Percentiles rank a stretch among this genome's conserved stretches.
These are phyloP conservation scores for Apiotrichum gamsii DNA, from an alignment of 1,284 basidiomycete genomes.

Conservation along the genomic window DNA sequence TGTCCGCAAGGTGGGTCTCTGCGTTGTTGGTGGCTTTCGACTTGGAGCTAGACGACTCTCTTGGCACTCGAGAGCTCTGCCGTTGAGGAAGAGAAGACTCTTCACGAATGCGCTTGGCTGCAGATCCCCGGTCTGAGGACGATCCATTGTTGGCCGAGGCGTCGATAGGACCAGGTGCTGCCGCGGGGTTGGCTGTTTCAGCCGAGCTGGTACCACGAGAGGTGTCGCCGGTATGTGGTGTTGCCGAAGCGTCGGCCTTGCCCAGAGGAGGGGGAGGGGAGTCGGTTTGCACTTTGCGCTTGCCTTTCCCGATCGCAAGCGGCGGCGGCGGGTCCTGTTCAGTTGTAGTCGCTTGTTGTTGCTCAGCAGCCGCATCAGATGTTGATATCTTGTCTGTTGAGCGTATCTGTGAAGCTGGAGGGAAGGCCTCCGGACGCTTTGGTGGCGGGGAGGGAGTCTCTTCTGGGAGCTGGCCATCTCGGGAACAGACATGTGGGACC, in stretches of 20 bases:
- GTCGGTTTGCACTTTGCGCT: conserved; percentile 18
- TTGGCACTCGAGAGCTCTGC: not conserved
- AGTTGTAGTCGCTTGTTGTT: no score
- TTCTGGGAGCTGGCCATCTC: not conserved
- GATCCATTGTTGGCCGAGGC: not conserved
- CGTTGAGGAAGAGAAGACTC: no score
- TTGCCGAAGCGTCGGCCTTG: no score
- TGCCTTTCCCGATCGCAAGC: conserved; percentile 17
- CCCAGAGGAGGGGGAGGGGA: not conserved
- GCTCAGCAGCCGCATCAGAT: no score
- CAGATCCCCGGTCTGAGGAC: not conserved
- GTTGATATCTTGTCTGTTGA: no score
- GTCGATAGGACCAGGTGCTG: not conserved
- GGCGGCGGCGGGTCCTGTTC: not conserved
- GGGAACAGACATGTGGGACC: conserved; percentile 34
- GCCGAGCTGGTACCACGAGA: no score
- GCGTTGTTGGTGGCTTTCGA: conserved; percentile 1
- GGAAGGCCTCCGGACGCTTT: conserved; percentile 30
- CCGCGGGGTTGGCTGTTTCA: not conserved
- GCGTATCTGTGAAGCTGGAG: no score
- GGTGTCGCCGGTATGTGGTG: no score
- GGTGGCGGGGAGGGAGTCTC: conserved; percentile 17
- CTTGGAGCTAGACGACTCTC: not conserved
- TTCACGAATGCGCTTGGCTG: not conserved
- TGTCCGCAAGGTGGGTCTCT: not conserved